Evolutionary conservation across 495 filamentous ascomycete species (phyloP), one percentile per base, ranked within the genome.

Genomic region (Rhypophila decipiens): DNA sequence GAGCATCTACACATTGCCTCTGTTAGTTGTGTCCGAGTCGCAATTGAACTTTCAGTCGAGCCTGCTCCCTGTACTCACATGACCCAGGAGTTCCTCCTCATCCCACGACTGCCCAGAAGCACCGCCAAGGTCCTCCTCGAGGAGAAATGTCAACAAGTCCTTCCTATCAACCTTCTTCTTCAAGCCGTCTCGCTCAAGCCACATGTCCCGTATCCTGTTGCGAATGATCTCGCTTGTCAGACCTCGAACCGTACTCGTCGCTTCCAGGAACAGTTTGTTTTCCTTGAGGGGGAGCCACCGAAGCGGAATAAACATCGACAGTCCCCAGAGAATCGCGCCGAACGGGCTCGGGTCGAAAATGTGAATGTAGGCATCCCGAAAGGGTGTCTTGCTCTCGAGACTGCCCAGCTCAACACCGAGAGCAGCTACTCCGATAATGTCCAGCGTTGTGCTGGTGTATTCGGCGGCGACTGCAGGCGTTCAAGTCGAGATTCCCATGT

Each of bases 381-480:
- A 62, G 42, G 2, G 2, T 23, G 36, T 45, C n/a, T 34, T 41
- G 12, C 4, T 36, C 12, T 23, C 18, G 13, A 88, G 56, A 0
- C 80, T 75, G 40, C 68, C 61, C 50, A 88, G 85, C 22, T 87
- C 81, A 2, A 79, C 71, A 1, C 83, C 84, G 58, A 88, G 75
- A 2, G 82, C 79, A 0, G 82, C 77, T 3, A 76, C 64, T 3
- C 86, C 84, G 40, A 86, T 86, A 35, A 87, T 80, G 52, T 88
- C 85, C 2, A 88, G 76, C 0, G 84, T 84, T 18, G 49, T 48
- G 48, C 49, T 58, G 17, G 47, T 40, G 33, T 47, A 58, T 4
- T 49, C 31, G 19, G 42, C 46, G 13, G 45, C 43, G 1, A 55
- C 56, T 59, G 19, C 4, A 42, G 13, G 3, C n/a, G n/a, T n/a